Conservation (phyloP, 139 green algal species). For the Tetradesmus lagerheimii region DNA sequence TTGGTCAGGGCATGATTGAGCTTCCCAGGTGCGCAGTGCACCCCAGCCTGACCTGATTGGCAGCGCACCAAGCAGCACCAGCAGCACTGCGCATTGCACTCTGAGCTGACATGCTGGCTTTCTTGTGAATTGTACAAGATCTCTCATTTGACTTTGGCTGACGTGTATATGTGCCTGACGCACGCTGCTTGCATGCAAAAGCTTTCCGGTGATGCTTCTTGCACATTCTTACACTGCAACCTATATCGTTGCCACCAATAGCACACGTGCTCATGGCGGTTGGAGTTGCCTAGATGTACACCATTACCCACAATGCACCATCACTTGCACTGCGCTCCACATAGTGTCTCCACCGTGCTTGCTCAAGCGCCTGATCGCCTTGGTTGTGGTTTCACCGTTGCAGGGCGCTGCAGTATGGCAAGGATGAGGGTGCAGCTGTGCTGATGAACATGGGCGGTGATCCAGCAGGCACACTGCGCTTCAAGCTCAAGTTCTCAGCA, state of each 20-base stretch:
- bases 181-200: neutral
- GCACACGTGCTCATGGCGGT: too few species aligned
- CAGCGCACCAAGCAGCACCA: neutral
- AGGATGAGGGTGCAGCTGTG: slow-evolving; percentile 23
- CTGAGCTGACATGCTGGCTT: neutral
- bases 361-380: too few species aligned
- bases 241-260: neutral
- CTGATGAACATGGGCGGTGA: slow-evolving; percentile 34
- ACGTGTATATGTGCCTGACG: too few species aligned
- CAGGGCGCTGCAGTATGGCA: slow-evolving; percentile 40
- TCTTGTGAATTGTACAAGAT: too few species aligned
- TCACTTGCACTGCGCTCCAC: neutral
- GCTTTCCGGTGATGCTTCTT: neutral
- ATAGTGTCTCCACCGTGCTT: too few species aligned
- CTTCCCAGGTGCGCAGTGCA: slow-evolving; percentile 24
- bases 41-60: neutral
- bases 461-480: slow-evolving; percentile 1
- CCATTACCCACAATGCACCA: neutral
- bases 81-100: neutral
- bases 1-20: slow-evolving; percentile 39
- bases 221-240: neutral
- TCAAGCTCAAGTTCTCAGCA: slow-evolving; percentile 47
- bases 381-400: neutral
- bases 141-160: too few species aligned
- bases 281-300: neutral